A percentile compares a stretch with the other conserved stretches of the same genome.
Conservation (phyloP, 495 filamentous ascomycete species). For the Cercophora scortea region DNA sequence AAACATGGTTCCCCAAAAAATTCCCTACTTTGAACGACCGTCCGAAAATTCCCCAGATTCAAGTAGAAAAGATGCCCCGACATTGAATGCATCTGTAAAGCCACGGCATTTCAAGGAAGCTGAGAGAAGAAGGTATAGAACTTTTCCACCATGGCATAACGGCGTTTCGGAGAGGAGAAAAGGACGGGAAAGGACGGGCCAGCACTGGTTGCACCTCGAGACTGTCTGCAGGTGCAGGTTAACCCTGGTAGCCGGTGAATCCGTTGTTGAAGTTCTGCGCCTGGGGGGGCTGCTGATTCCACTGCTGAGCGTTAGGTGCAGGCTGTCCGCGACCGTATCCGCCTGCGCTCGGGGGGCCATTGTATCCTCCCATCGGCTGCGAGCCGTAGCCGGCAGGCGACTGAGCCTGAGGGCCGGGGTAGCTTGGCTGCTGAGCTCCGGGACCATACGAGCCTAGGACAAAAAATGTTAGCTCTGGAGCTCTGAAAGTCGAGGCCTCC, state of each 20-base stretch:
- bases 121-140: conserved; percentile 1
- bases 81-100: neutral
- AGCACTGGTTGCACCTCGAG: neutral
- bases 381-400: conserved; percentile 55
- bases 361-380: conserved; percentile 48
- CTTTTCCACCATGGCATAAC: conserved; percentile 4
- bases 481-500: conserved; percentile 10
- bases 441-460: conserved; percentile 38
- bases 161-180: conserved; percentile 3
- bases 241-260: conserved; percentile 54
- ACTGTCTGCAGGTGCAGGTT: conserved; percentile 5
- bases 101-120: neutral
- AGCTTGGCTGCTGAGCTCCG: conserved; percentile 42
- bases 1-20: neutral
- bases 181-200: conserved; percentile 8
- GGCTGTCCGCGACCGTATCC: conserved; percentile 79
- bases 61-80: conserved; percentile 6
- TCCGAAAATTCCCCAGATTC: neutral
- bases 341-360: conserved; percentile 62
- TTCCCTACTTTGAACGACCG: neutral
- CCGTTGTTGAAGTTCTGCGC: conserved; percentile 51
- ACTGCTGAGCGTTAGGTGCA: conserved; percentile 46
- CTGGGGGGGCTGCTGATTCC: conserved; percentile 40
- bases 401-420: conserved; percentile 45
- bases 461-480: conserved; percentile 20